These are phyloP conservation scores for Ceratocystis lukuohia DNA, from an alignment of 2,329 filamentous ascomycete species.

Conservation along the genomic window DNA sequence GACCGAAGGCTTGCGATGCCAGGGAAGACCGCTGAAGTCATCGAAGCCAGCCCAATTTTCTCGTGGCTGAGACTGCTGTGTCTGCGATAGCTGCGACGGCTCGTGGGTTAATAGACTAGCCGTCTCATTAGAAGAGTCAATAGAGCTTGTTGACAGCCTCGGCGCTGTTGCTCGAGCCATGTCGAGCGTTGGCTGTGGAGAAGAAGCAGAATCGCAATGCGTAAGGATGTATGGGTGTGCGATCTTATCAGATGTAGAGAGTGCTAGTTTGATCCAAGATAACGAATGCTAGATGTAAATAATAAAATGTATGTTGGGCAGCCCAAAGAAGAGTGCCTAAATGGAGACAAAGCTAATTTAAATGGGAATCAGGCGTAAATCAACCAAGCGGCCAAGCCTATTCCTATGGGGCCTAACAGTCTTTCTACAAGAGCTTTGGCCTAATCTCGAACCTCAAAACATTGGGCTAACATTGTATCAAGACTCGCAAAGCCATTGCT, in stretches of 20 bases:
- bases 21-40: slow-evolving; percentile 48
- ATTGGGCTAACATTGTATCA: too few species aligned
- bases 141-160: neutral
- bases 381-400: neutral
- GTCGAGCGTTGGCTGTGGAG: neutral
- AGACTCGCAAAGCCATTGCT: too few species aligned
- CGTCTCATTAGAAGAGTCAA: neutral
- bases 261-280: neutral
- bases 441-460: too few species aligned
- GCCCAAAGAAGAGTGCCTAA: neutral
- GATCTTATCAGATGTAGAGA: neutral
- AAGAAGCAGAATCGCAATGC: neutral
- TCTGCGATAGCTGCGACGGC: neutral
- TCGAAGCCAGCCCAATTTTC: slow-evolving; percentile 36
- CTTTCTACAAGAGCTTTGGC: too few species aligned
- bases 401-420: neutral
- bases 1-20: slow-evolving; percentile 52
- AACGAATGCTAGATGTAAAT: neutral
- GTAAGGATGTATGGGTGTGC: neutral
- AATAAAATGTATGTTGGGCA: neutral
- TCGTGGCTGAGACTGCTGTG: neutral
- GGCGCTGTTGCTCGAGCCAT: neutral
- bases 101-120: neutral
- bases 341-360: neutral
- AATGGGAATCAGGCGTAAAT: neutral